Base-by-base conservation (phyloP, 768 basidiomycete genomes). In the Termitomyces sp. region DNA sequence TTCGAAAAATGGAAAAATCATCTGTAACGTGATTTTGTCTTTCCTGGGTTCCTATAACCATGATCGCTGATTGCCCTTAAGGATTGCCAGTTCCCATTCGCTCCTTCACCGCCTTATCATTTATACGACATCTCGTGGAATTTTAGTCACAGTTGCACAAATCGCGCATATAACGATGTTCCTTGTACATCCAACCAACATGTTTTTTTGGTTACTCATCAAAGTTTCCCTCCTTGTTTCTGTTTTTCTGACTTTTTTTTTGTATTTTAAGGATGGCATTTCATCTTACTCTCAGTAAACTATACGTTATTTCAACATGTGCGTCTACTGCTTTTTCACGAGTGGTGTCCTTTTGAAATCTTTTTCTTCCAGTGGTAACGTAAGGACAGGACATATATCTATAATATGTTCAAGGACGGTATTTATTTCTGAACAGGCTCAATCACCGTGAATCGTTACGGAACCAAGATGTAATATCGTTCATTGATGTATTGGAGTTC, bases 271-370 rank as follows among this genome's bases (percentile, higher is more conserved):
- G 60, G 57, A 14, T 52, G n/a, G 47, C 60, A 1, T 42, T 55
- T 24, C 57, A 61, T 48, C 30, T 61, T 4, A 46, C 24, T 4
- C 53, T 61, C 28, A 43, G 53, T 30, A 61, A 61, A 10, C 4
- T 61, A 54, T 61, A 61, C 38, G 53, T 58, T 6, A 58, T 52
- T 38, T 58, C 60, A 4, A 58, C 57, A n/a, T 53, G 60, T 61
- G 46, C 10, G 60, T 42, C 18, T 24, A 18, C 4, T 40, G 18
- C 18, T n/a, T 12, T 10, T 20, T 9, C 5, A 24, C n/a, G 14
- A 6, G 16, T 13, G 6, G n/a, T 30, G 16, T 40, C 7, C 18
- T 40, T 18, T n/a, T 22, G 0, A 3, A 7, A 24, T 10, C 14
- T 6, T 24, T 54, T n/a, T 6, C 4, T 30, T 9, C 1, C 28